phyloP scores from a whole-genome alignment of 768 basidiomycete species.

The button mushroom (Agaricus bisporus) region DNA sequence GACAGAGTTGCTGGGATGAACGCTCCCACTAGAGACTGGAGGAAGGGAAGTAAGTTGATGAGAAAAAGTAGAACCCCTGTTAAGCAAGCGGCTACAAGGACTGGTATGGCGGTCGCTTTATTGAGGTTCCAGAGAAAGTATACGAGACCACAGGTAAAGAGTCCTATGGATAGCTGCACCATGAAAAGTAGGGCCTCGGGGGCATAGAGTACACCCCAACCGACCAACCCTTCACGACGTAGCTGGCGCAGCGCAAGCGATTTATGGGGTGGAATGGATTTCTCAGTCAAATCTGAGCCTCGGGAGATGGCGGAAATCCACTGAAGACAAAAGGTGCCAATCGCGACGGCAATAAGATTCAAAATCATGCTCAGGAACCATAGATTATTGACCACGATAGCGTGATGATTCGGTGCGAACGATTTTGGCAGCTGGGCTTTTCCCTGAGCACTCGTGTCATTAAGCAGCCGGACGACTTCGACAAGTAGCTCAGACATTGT shows the following conservation, averaged over 20 bases:
- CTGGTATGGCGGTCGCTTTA: not conserved
- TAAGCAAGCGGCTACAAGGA: slow-evolving; percentile 1
- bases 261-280: not conserved
- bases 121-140: slow-evolving; percentile 5
- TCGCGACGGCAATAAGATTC: slow-evolving; percentile 1
- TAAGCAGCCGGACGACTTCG: not conserved
- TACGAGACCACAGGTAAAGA: slow-evolving; percentile 3
- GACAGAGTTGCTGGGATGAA: not conserved
- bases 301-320: slow-evolving; percentile 5
- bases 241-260: slow-evolving; percentile 6
- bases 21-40: not conserved
- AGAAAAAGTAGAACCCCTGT: not conserved
- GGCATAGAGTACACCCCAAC: not conserved
- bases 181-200: not conserved
- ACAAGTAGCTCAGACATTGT: slow-evolving; percentile 6
- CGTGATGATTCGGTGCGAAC: not conserved
- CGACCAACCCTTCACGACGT: not conserved
- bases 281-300: not conserved
- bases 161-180: slow-evolving; percentile 4
- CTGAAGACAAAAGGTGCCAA: slow-evolving; percentile 9
- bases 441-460: not conserved
- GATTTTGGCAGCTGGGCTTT: not conserved
- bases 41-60: not conserved
- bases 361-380: slow-evolving; percentile 9
- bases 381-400: slow-evolving; percentile 1